Conservation (phyloP, 2,329 filamentous ascomycete species). For the Penicillium sp. region DNA sequence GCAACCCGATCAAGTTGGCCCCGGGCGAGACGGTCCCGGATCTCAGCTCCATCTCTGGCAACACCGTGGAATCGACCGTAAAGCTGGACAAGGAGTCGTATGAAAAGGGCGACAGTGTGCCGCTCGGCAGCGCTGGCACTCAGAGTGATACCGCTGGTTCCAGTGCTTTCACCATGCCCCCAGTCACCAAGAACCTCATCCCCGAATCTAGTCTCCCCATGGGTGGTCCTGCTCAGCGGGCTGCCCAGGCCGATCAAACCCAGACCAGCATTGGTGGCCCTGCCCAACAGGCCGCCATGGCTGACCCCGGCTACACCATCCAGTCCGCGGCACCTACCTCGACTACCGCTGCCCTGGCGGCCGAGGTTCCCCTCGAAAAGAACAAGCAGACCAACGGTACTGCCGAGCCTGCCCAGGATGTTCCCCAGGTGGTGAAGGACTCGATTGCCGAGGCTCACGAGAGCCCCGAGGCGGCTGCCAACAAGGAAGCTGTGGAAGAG, state of each 20-base stretch:
- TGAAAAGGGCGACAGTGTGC: constrained; percentile 69
- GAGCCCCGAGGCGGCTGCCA: constrained; percentile 73
- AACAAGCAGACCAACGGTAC: constrained; percentile 31
- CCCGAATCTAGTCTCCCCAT: constrained; percentile 84
- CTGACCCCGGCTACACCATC: constrained; percentile 61
- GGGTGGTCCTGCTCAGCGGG: constrained; percentile 44
- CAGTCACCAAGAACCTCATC: constrained; percentile 69
- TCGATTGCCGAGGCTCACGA: constrained; percentile 59
- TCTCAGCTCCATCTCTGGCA: constrained; percentile 65
- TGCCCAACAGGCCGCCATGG: constrained; percentile 35
- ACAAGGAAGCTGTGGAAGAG: constrained; percentile 71
- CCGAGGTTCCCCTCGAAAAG: constrained; percentile 51
- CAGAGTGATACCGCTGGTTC: constrained; percentile 46
- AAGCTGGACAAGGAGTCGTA: constrained; percentile 83
- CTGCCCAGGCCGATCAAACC: constrained; percentile 50
- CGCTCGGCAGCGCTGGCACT: constrained; percentile 53
- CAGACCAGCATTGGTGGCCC: constrained; percentile 22
- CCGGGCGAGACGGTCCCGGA: constrained; percentile 84
- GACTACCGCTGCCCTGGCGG: constrained; percentile 55
- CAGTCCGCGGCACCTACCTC: constrained; percentile 58
- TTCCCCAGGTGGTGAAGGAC: constrained; percentile 54
- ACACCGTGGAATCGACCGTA: constrained; percentile 71
- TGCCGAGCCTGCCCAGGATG: constrained; percentile 35
- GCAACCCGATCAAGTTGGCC: constrained; percentile 80
- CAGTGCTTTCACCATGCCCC: constrained; percentile 58